Evolutionary conservation across 805 yeast genomes (phyloP).

Genomic region (Starmerella roubikii): DNA sequence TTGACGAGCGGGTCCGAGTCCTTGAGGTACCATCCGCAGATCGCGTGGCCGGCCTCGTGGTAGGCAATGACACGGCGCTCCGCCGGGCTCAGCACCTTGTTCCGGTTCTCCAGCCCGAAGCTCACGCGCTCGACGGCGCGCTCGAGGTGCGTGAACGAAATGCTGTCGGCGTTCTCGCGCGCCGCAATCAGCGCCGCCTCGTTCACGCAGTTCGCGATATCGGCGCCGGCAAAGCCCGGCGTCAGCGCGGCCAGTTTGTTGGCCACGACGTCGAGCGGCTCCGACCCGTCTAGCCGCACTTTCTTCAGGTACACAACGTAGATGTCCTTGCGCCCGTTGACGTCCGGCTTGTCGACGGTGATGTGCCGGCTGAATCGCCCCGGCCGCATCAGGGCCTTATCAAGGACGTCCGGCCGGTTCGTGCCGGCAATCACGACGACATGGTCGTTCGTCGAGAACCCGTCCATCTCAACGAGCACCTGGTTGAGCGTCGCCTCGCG

Average conservation of each 20-base stretch:
- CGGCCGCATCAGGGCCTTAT: constrained; percentile 86
- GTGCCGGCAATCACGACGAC: constrained; percentile 97
- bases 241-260: constrained; percentile 91
- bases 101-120: constrained; percentile 88
- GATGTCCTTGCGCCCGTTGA: constrained; percentile 88
- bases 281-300: constrained; percentile 40
- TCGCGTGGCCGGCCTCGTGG: constrained; percentile 98
- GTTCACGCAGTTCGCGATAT: constrained; percentile 90
- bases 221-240: constrained; percentile 98
- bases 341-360: constrained; percentile 80
- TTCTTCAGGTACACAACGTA: constrained; percentile 74
- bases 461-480: constrained; percentile 96
- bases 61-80: constrained; percentile 88
- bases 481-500: constrained; percentile 94
- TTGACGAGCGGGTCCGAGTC: constrained; percentile 87
- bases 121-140: constrained; percentile 94
- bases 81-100: constrained; percentile 66
- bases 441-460: constrained; percentile 80
- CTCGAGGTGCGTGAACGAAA: constrained; percentile 72
- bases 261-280: constrained; percentile 41
- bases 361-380: constrained; percentile 96
- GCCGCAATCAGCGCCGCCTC: constrained; percentile 98
- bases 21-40: constrained; percentile 91
- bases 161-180: constrained; percentile 56
- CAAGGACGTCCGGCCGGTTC: constrained; percentile 86